Evolutionary conservation across 306 rosid genomes (phyloP).

Genomic region (Begonia masoniana): DNA sequence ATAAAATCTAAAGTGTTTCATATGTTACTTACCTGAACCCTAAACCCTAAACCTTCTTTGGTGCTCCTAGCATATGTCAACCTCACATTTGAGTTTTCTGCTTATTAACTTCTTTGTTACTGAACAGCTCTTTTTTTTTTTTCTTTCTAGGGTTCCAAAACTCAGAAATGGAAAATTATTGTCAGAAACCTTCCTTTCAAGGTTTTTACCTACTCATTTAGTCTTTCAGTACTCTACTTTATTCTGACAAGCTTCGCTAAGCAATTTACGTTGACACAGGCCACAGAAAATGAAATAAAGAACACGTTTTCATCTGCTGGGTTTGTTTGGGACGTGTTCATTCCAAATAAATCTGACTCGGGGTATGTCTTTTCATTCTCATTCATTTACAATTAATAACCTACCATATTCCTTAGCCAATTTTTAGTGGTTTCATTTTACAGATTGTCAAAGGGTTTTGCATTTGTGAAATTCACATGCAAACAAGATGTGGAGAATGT

Average conservation of each 20-base stretch:
- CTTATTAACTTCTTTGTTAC: too few species aligned
- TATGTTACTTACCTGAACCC: too few species aligned
- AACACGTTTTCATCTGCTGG: constrained; percentile 61
- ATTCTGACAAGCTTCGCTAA: constrained; percentile 13
- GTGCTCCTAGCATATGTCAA: too few species aligned
- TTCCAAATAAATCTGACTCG: constrained; percentile 61
- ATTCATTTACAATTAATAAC: background rate
- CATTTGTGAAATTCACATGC: constrained; percentile 82
- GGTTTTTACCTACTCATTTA: constrained; percentile 29
- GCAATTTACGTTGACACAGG: constrained; percentile 42
- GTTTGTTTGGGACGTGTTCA: constrained; percentile 78
- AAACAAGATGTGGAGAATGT: constrained; percentile 84
- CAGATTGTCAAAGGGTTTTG: constrained; percentile 89
- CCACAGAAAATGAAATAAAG: constrained; percentile 44
- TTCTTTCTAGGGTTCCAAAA: constrained; percentile 74
- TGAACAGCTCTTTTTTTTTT: background rate
- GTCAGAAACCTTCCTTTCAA: constrained; percentile 87
- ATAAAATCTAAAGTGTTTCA: too few species aligned
- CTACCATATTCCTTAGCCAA: background rate
- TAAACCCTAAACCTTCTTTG: too few species aligned
- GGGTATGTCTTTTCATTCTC: constrained; percentile 28
- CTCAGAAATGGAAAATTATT: constrained; percentile 91
- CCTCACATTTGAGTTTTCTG: too few species aligned
- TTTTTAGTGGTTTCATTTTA: constrained; percentile 20
- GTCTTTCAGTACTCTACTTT: constrained; percentile 5